A percentile compares a stretch with the other conserved stretches of the same genome.
These are phyloP conservation scores for Fusarium sp. DNA, from an alignment of 2,329 filamentous ascomycete genomes.

Conservation along the genomic window DNA sequence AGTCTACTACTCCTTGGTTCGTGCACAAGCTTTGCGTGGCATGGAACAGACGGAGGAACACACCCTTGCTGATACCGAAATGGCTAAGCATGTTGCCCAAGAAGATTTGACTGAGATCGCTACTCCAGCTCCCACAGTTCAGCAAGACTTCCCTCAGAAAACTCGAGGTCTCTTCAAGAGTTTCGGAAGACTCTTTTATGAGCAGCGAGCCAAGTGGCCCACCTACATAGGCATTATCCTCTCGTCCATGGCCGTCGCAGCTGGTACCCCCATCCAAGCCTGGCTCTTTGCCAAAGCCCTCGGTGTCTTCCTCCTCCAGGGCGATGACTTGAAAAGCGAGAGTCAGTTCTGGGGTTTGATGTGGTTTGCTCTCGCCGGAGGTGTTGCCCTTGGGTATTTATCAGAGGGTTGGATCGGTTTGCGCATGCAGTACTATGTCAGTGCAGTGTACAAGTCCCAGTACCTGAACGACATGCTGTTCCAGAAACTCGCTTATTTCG, in stretches of 20 bases:
- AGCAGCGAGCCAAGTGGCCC: conserved; percentile 45
- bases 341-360: conserved; percentile 51
- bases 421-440: conserved; percentile 30
- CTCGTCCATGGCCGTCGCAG: conserved; percentile 45
- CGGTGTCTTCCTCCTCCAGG: conserved; percentile 43
- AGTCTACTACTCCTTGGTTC: conserved; percentile 44
- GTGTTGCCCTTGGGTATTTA: conserved; percentile 49
- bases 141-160: neutral
- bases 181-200: conserved; percentile 40
- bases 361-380: conserved; percentile 51
- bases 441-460: conserved; percentile 46
- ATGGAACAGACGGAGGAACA: neutral
- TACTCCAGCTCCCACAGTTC: rapidly evolving
- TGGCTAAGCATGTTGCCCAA: neutral
- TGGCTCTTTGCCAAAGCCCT: conserved; percentile 51
- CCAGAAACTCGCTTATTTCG: conserved; percentile 51
- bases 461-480: conserved; percentile 51
- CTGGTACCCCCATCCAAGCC: conserved; percentile 49
- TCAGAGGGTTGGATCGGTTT: conserved; percentile 42
- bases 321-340: conserved; percentile 48
- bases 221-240: conserved; percentile 45
- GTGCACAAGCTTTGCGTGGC: conserved; percentile 39
- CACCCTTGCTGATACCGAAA: conserved; percentile 4
- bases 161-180: conserved; percentile 16
- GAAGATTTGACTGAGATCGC: neutral